Evolutionary conservation across 257 asterid species (phyloP).

Genomic region (Solanum piurae): DNA sequence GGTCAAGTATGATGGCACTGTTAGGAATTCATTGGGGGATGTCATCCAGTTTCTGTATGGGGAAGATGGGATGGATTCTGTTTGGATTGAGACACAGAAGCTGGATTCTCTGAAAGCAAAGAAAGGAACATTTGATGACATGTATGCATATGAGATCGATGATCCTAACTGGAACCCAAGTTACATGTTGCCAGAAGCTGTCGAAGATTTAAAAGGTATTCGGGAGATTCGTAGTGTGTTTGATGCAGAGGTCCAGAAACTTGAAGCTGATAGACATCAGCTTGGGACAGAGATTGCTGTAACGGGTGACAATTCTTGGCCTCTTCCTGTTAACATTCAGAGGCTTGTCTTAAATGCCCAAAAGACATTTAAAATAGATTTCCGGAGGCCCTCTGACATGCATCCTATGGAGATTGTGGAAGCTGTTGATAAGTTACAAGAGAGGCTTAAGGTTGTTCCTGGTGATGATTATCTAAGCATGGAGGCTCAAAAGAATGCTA

Average conservation of each 20-base stretch:
- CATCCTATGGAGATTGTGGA: constrained; percentile 99
- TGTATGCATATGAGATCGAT: constrained; percentile 85
- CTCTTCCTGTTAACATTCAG: constrained; percentile 84
- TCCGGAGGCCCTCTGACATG: constrained; percentile 89
- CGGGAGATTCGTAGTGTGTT: constrained; percentile 94
- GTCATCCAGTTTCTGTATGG: constrained; percentile 98
- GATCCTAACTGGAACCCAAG: constrained; percentile 73
- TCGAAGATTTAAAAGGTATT: constrained; percentile 81
- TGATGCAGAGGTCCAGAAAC: constrained; percentile 95
- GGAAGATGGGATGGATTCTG: constrained; percentile 99
- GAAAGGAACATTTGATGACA: constrained; percentile 48
- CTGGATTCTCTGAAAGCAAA: constrained; percentile 87
- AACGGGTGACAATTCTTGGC: constrained; percentile 91
- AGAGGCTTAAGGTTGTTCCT: constrained; percentile 95
- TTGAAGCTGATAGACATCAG: constrained; percentile 79
- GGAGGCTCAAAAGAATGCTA: constrained; percentile 98
- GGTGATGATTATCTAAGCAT: constrained; percentile 96
- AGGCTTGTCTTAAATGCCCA: constrained; percentile 89
- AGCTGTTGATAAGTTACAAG: constrained; percentile 95
- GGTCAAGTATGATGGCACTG: constrained; percentile 99
- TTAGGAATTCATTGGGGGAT: constrained; percentile 93
- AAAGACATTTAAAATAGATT: constrained; percentile 91
- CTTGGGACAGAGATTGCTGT: constrained; percentile 94
- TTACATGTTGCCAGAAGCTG: constrained; percentile 78
- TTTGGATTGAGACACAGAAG: constrained; percentile 94